These are phyloP conservation scores for Hysterangium stoloniferum DNA, from an alignment of 768 basidiomycete species.

Conservation along the genomic window DNA sequence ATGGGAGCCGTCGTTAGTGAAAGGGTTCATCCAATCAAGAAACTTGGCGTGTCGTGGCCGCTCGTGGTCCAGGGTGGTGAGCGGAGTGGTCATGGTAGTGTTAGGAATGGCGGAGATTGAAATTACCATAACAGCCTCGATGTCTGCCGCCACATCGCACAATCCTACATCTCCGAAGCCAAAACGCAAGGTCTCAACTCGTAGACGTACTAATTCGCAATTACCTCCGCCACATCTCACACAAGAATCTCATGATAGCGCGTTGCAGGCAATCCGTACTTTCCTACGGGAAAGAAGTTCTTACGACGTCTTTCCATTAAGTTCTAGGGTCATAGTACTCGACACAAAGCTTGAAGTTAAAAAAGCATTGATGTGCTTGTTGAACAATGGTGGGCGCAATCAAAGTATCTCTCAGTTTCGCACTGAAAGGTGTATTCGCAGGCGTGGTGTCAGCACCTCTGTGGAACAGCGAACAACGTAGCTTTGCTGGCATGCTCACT, in stretches of 20 bases:
- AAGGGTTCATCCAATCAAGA: not conserved
- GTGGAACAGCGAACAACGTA: conserved; percentile 92
- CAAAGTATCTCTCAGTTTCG: conserved; percentile 3
- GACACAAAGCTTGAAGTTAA: conserved; percentile 95
- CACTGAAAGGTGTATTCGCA: conserved; percentile 26
- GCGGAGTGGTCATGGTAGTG: not conserved
- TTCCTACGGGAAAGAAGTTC: conserved; percentile 81
- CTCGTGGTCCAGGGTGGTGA: conserved; percentile 4
- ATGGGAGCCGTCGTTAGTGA: not conserved
- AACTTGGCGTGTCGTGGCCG: not conserved
- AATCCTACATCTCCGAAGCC: conserved; percentile 20
- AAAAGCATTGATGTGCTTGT: conserved; percentile 83
- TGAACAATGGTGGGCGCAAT: conserved; percentile 59
- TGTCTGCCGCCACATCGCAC: conserved; percentile 9
- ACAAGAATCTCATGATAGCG: conserved; percentile 60
- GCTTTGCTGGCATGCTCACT: conserved; percentile 97
- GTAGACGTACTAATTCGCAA: conserved; percentile 48
- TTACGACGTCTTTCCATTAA: conserved; percentile 97
- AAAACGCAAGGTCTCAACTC: conserved; percentile 48
- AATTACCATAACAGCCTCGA: not conserved
- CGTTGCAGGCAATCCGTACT: conserved; percentile 60
- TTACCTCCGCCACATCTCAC: conserved; percentile 39
- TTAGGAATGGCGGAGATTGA: conserved; percentile 7
- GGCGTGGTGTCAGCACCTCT: conserved; percentile 97
- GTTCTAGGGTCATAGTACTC: conserved; percentile 91